phyloP scores from a whole-genome alignment of 2,329 filamentous ascomycete species.

The Trichoderma brevicompactum region DNA sequence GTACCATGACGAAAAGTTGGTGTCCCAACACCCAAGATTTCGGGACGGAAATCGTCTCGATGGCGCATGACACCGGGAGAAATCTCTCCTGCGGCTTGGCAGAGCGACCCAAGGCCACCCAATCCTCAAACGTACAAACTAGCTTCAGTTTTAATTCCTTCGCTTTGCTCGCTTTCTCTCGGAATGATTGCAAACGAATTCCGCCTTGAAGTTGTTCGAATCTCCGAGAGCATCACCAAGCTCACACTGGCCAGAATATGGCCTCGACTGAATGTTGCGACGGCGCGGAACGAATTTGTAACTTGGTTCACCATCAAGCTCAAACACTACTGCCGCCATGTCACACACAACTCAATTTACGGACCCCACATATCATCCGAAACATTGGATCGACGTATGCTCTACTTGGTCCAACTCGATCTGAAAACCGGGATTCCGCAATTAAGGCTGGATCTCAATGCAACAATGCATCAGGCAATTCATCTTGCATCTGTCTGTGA shows the following conservation, averaged over 20 bases:
- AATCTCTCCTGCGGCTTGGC: neutral
- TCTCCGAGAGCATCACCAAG: neutral
- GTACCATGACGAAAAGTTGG: neutral
- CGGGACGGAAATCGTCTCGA: constrained; percentile 15
- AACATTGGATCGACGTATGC: constrained; percentile 11
- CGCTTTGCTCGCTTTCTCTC: neutral
- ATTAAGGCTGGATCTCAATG: constrained; percentile 8
- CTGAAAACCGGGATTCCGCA: constrained; percentile 12
- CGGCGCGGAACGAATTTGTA: neutral
- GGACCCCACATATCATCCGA: constrained; percentile 8
- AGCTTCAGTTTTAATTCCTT: neutral
- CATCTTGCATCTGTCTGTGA: constrained; percentile 27
- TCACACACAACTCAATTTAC: constrained; percentile 13
- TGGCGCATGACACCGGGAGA: neutral
- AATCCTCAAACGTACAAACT: neutral
- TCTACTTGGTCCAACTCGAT: neutral
- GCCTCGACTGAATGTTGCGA: neutral
- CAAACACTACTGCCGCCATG: neutral
- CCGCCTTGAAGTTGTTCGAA: neutral
- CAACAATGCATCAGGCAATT: neutral
- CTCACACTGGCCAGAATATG: neutral
- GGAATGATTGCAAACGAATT: neutral
- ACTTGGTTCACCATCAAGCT: neutral
- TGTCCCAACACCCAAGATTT: constrained; percentile 11
- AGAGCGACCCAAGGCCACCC: neutral